Percentiles rank a stretch among this genome's conserved stretches.
Conservation (phyloP, 2,329 filamentous ascomycete genomes). For the Aspergillus proliferans region DNA sequence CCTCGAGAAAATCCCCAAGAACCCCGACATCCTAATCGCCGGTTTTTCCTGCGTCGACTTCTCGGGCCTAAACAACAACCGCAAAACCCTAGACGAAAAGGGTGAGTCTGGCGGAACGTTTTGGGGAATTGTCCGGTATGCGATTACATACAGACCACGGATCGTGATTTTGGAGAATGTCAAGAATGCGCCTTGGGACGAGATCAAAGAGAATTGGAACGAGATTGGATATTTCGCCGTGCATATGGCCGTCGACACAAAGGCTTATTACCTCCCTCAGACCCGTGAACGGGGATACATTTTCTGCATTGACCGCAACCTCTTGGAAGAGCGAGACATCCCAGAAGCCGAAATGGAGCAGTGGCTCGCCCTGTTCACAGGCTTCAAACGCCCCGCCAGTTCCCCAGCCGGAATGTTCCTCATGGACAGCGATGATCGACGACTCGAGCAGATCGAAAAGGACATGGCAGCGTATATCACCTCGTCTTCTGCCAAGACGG, state of each 20-base stretch:
- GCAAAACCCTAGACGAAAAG: slow-evolving; percentile 46
- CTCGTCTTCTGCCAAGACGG: slow-evolving; percentile 15
- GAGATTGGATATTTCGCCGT: slow-evolving; percentile 52
- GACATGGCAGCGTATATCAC: slow-evolving; percentile 34
- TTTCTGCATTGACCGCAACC: slow-evolving; percentile 45
- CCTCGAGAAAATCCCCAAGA: slow-evolving; percentile 48
- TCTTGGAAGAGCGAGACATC: slow-evolving; percentile 14
- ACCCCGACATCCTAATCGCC: slow-evolving; percentile 61
- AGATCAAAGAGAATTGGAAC: slow-evolving; percentile 42
- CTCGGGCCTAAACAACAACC: slow-evolving; percentile 57
- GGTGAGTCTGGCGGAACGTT: slow-evolving; percentile 65
- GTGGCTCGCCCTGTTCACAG: slow-evolving; percentile 40
- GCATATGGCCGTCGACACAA: slow-evolving; percentile 55
- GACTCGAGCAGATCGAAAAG: slow-evolving; percentile 47
- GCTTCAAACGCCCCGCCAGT: slow-evolving; percentile 53
- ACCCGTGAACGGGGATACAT: slow-evolving; percentile 58
- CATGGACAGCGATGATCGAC: slow-evolving; percentile 48
- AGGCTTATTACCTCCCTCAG: slow-evolving; percentile 68
- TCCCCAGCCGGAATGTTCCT: slow-evolving; percentile 59
- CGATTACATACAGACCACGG: slow-evolving; percentile 49
- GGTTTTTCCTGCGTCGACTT: slow-evolving; percentile 74
- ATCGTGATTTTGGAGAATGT: slow-evolving; percentile 72
- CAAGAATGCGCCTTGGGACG: slow-evolving; percentile 51
- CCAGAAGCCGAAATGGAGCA: slow-evolving; percentile 18
- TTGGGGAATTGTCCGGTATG: slow-evolving; percentile 54